Percentiles rank a stretch among this genome's conserved stretches.
These are phyloP conservation scores for Dipteronia dyeriana DNA, from an alignment of 345 rosid species.

Conservation along the genomic window DNA sequence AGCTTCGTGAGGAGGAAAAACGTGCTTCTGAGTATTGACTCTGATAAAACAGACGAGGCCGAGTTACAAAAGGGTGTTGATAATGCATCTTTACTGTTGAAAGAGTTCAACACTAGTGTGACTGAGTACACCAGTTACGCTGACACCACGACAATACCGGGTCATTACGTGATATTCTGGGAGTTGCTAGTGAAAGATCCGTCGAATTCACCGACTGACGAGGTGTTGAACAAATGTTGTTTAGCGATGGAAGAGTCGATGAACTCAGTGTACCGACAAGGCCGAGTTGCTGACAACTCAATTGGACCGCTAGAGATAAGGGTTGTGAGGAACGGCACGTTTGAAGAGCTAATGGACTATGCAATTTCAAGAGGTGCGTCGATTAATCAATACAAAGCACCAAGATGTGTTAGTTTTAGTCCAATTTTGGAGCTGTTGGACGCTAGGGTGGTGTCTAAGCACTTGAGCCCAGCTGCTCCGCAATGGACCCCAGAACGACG, in stretches of 20 bases:
- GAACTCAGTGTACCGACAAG: slow-evolving; percentile 82
- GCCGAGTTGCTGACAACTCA: slow-evolving; percentile 80
- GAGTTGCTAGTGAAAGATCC: slow-evolving; percentile 54
- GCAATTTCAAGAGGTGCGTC: slow-evolving; percentile 92
- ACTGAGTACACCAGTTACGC: slow-evolving; percentile 90
- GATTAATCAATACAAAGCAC: slow-evolving; percentile 84
- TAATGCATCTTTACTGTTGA: slow-evolving; percentile 54
- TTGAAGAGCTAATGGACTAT: slow-evolving; percentile 93
- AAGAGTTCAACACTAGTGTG: slow-evolving; percentile 53
- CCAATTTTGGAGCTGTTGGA: slow-evolving; percentile 82
- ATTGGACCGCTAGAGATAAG: slow-evolving; percentile 90
- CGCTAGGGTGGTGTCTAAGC: slow-evolving; percentile 63
- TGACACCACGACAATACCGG: slow-evolving; percentile 64
- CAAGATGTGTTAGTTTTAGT: slow-evolving; percentile 78
- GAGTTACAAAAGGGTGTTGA: slow-evolving; percentile 81
- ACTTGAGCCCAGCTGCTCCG: slow-evolving; percentile 75
- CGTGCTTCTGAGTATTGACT: slow-evolving; percentile 78
- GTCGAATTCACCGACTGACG: slow-evolving; percentile 40
- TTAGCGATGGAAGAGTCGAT: slow-evolving; percentile 74
- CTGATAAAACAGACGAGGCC: slow-evolving; percentile 89
- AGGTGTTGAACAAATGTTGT: slow-evolving; percentile 61
- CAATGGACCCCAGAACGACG: slow-evolving; percentile 66
- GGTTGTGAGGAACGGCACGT: slow-evolving; percentile 75
- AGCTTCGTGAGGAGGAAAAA: slow-evolving; percentile 77
- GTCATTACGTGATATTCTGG: slow-evolving; percentile 93